Conservation (phyloP, 495 filamentous ascomycete genomes). For the Daldinia caldariorum region DNA sequence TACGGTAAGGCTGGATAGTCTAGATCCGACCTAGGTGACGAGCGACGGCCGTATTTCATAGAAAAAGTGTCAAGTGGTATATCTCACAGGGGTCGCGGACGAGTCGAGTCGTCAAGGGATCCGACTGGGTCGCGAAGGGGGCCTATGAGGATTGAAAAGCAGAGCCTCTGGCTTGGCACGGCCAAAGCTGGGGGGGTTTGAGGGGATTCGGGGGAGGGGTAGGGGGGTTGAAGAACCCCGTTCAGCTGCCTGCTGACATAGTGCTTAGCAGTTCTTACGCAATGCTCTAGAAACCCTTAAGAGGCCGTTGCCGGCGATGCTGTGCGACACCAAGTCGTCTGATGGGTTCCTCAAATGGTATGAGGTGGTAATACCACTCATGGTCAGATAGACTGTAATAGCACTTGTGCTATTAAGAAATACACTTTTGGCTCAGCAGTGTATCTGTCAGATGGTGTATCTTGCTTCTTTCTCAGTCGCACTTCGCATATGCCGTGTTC, state of each 20-base stretch:
- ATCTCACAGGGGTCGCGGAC: conserved; percentile 6
- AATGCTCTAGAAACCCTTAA: conserved; percentile 27
- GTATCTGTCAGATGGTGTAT: conserved; percentile 37
- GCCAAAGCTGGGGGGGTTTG: conserved; percentile 24
- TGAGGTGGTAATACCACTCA: too few relatives aligned
- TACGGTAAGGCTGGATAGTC: conserved; percentile 36
- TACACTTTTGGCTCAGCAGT: too few relatives aligned
- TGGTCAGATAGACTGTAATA: too few relatives aligned
- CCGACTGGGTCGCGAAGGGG: conserved; percentile 39
- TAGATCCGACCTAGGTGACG: conserved; percentile 29
- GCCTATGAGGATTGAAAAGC: conserved; percentile 38
- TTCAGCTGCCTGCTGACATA: conserved; percentile 37
- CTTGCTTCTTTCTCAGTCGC: conserved; percentile 37
- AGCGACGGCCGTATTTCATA: conserved; percentile 27
- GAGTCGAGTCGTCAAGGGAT: conserved; percentile 41
- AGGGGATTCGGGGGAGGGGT: too few relatives aligned
- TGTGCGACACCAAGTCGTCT: conserved; percentile 40
- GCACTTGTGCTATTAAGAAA: too few relatives aligned
- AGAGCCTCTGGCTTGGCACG: conserved; percentile 43
- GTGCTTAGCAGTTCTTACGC: conserved; percentile 37
- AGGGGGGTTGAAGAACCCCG: background rate
- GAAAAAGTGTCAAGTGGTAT: conserved; percentile 33
- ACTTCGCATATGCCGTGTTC: conserved; percentile 44
- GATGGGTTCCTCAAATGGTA: conserved; percentile 31
- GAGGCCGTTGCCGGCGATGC: conserved; percentile 30